phyloP scores from a whole-genome alignment of 2,329 filamentous ascomycete genomes.

The Fusarium sp. region DNA sequence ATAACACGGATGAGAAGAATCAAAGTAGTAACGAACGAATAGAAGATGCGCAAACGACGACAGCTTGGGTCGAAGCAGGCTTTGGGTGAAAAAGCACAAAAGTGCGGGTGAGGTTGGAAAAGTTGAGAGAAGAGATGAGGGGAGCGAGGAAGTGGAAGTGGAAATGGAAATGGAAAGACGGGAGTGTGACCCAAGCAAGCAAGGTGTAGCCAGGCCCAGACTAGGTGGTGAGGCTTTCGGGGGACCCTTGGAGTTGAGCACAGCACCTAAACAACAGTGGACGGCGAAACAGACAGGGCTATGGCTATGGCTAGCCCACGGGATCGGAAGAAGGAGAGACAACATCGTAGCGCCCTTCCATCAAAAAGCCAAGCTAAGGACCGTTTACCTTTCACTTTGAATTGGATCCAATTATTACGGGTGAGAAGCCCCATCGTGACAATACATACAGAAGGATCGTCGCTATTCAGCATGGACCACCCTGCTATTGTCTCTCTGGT shows the following conservation, averaged over 20 bases:
- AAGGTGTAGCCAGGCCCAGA: neutral
- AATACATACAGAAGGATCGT: slow-evolving; percentile 22
- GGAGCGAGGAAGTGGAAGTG: slow-evolving; percentile 9
- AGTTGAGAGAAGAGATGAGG: slow-evolving; percentile 19
- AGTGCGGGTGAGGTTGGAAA: slow-evolving; percentile 35
- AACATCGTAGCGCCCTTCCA: slow-evolving; percentile 7
- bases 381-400: neutral
- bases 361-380: neutral
- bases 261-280: slow-evolving; percentile 31
- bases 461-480: slow-evolving; percentile 25
- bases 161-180: slow-evolving; percentile 23
- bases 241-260: slow-evolving; percentile 32
- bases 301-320: too few species aligned
- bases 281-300: too few species aligned
- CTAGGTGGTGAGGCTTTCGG: slow-evolving; percentile 32
- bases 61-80: slow-evolving; percentile 44
- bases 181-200: slow-evolving; percentile 15
- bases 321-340: neutral
- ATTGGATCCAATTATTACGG: slow-evolving; percentile 27
- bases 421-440: slow-evolving; percentile 30
- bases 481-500: slow-evolving; percentile 7
- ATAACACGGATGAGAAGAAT: slow-evolving; percentile 27
- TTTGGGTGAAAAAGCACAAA: slow-evolving; percentile 32
- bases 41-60: slow-evolving; percentile 46
- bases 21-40: slow-evolving; percentile 37